Base-by-base conservation (phyloP, 2,329 filamentous ascomycete genomes). In the Cladophialophora psammophila region DNA sequence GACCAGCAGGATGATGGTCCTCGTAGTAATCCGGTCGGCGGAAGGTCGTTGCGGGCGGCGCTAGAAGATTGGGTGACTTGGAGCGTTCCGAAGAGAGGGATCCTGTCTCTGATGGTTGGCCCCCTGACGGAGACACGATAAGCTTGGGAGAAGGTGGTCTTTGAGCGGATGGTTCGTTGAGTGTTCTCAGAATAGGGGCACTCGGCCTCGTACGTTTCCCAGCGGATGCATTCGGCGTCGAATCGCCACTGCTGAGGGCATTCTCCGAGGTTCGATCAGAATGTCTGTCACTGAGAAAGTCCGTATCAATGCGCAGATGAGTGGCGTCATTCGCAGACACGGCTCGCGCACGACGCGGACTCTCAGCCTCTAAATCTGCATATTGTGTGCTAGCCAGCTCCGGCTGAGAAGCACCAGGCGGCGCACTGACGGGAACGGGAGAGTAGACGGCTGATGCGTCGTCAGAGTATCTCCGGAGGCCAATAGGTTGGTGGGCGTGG, bases 381-480 rank as follows among this genome's bases (percentile, higher is more conserved):
- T 68, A 56, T 26, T 54, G 68, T 70, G 7, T 68, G 63, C 64
- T 67, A 72, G 63, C 73, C 70, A 66, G 67, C 68, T 74, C 66
- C 69, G 74, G 61, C 66, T 70, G 63, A 58, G 68, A 58, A 72
- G 70, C 36, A 70, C 67, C 50, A 66, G 74, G 67, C 67, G 73
- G 42, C 5, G 65, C 67, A 36, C 50, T 67, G 53, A 26, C 75
- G 75, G 61, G 78, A 83, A 74, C 84, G 81, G n/a, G 84, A 84
- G 6, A 78, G 72, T 56, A 35, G 10, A 42, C 15, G 36, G 42
- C 48, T n/a, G 80, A 79, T 53, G 83, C 80, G 68, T 90, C 87
- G 69, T 91, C 89, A 0, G 90, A 91, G 75, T 90, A 90, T 73
- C 90, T 87, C 67, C 91, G 86, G 31, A 88, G 79, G 70, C 88